A percentile compares a stretch with the other conserved stretches of the same genome.
Conservation (phyloP, 257 asterid species). For the Avicennia marina region DNA sequence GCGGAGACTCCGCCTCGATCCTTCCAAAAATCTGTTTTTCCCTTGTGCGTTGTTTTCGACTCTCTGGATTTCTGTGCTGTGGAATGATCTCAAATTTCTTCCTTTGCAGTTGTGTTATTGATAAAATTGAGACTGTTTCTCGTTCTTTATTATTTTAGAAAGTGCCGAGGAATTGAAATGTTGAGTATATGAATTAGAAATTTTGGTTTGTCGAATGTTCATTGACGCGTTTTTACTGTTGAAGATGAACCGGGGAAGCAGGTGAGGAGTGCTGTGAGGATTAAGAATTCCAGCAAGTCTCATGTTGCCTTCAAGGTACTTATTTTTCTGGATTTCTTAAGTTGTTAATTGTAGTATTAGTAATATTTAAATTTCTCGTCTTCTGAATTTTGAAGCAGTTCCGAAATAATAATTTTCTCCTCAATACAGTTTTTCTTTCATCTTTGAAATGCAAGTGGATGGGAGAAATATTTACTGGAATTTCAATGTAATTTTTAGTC, state of each 20-base stretch:
- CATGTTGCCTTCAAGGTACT: conserved; percentile 85
- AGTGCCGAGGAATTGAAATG: background rate
- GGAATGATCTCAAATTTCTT: background rate
- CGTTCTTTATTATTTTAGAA: background rate
- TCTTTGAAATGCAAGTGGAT: too few relatives aligned
- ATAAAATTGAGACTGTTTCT: background rate
- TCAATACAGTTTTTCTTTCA: background rate
- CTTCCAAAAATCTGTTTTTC: conserved; percentile 64
- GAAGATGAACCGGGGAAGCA: conserved; percentile 97
- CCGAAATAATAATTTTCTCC: background rate
- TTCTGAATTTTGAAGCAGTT: background rate
- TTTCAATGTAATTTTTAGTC: background rate
- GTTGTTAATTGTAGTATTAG: background rate
- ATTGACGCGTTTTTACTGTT: conserved; percentile 16
- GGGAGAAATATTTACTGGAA: background rate
- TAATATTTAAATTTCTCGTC: background rate
- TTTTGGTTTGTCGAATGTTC: conserved; percentile 5
- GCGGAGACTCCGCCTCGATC: conserved; percentile 82
- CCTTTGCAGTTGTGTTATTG: background rate
- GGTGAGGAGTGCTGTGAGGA: conserved; percentile 81
- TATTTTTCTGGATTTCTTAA: background rate
- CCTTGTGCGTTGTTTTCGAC: conserved; percentile 53
- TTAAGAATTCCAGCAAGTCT: conserved; percentile 82
- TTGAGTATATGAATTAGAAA: too few relatives aligned
- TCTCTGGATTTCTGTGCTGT: background rate